Evolutionary conservation across 257 asterid species (phyloP).

Genomic region (Plantago ovata): DNA sequence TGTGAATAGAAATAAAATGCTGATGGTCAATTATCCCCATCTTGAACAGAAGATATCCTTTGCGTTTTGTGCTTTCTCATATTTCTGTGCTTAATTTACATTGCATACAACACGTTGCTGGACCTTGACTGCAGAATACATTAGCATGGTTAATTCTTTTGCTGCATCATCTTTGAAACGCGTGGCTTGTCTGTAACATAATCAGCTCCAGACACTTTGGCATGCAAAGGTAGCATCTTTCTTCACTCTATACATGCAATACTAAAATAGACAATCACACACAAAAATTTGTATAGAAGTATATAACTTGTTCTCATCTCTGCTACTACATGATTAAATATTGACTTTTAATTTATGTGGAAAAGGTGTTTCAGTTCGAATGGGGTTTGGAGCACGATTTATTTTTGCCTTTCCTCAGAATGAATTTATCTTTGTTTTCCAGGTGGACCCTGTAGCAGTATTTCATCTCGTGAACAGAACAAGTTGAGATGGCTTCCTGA

Average conservation of each 20-base stretch:
- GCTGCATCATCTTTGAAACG: slow-evolving; percentile 31
- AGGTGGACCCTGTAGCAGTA: slow-evolving; percentile 22
- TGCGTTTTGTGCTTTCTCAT: slow-evolving; percentile 7
- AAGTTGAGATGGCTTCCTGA: too few species aligned
- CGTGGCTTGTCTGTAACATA: slow-evolving; percentile 18
- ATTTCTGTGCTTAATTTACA: slow-evolving; percentile 11
- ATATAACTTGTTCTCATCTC: too few species aligned
- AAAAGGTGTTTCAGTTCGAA: too few species aligned
- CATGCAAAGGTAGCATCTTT: slow-evolving; percentile 26
- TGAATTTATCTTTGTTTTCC: slow-evolving; percentile 6
- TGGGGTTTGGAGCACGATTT: neutral
- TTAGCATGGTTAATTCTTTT: slow-evolving; percentile 54
- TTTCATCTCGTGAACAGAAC: neutral
- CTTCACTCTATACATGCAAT: neutral
- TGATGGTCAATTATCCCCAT: slow-evolving; percentile 71
- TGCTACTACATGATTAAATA: too few species aligned
- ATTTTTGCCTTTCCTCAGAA: neutral
- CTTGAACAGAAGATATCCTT: slow-evolving; percentile 86
- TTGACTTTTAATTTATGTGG: too few species aligned
- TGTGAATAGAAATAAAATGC: slow-evolving; percentile 78
- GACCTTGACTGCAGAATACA: slow-evolving; percentile 55
- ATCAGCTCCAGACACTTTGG: slow-evolving; percentile 14
- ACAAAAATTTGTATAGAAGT: neutral
- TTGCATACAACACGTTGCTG: slow-evolving; percentile 4
- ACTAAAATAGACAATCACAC: neutral